Base-by-base conservation (phyloP, 495 filamentous ascomycete genomes). In the Neurospora sp. region DNA sequence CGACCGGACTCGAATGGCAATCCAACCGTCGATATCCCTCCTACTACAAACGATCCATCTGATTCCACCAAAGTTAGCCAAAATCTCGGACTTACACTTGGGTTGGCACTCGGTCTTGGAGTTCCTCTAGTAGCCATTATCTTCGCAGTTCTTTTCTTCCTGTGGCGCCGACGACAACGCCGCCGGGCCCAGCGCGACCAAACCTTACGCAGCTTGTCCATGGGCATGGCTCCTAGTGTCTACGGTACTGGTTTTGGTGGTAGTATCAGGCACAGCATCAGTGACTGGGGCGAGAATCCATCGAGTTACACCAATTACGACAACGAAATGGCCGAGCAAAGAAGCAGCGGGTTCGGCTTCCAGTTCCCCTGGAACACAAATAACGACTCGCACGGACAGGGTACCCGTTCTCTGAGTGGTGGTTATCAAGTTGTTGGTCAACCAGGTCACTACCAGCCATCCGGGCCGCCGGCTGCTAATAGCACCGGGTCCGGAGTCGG, bases 101-200 rank as follows among this genome's bases (percentile, higher is more conserved):
- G 77, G 8, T 84, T 97, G 0, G 93, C 92, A 8, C 85, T 89
- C n/a, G 93, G 95, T 0, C 74, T 97, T 1, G 91, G 90, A 8
- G 75, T 96, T 27, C 91, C 91, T 2, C 78, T 91, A 4, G 82
- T 88, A 5, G 84, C 89, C 3, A 78, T 90, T 8, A 75, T 89
- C 4, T 78, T 81, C 0, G 76, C 88, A 3, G 74, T 88, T 5
- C 69, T 88, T 3, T 78, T 89, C 37, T 89, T 83, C 77, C 84
- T 90, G 73, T 88, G 86, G 79, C 93, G 90, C 31, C 85, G 88
- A 10, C 84, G 75, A 35, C 74, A 71, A 18, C 74, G 79, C 40
- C 78, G 77, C 16, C 77, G 80, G 9, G 74, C 73, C 10, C 74
- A 78, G 5, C 80, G 85, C 5, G 81, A 86, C 20, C 79, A 78